A percentile compares a stretch with the other conserved stretches of the same genome.
phyloP scores from a whole-genome alignment of 2,329 filamentous ascomycete genomes.

The Trichoderma gracile region DNA sequence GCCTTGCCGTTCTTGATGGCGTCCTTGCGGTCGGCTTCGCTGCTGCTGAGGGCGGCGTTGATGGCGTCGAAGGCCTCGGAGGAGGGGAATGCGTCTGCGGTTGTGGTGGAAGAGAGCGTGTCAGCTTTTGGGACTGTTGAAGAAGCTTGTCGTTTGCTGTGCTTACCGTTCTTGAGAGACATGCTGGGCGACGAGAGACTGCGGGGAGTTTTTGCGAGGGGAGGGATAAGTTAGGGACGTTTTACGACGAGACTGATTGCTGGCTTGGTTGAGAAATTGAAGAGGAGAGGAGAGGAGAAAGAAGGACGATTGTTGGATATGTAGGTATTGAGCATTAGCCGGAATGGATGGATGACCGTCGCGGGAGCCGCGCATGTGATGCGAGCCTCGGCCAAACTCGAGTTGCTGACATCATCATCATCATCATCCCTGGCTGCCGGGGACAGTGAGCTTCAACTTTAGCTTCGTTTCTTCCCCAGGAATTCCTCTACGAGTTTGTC shows the following conservation, averaged over 20 bases:
- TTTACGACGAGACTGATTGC: neutral
- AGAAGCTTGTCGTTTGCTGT: neutral
- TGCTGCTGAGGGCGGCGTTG: slow-evolving; percentile 65
- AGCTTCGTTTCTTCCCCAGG: neutral
- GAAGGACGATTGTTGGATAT: slow-evolving; percentile 13
- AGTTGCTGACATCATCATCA: slow-evolving; percentile 28
- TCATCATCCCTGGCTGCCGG: neutral
- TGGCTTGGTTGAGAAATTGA: neutral
- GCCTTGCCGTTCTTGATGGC: slow-evolving; percentile 87
- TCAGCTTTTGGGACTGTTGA: neutral
- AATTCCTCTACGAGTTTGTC: no score
- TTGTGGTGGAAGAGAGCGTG: neutral
- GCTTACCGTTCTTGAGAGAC: slow-evolving; percentile 72
- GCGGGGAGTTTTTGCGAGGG: slow-evolving; percentile 6
- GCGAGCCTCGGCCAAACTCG: slow-evolving; percentile 35
- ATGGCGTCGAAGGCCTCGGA: slow-evolving; percentile 92
- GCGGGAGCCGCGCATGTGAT: slow-evolving; percentile 35
- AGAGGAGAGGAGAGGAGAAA: neutral
- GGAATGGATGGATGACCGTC: slow-evolving; percentile 17
- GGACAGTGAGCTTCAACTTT: neutral
- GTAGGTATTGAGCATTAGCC: slow-evolving; percentile 18
- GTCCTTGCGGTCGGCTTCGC: slow-evolving; percentile 75
- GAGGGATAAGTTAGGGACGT: neutral
- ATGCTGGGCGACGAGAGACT: slow-evolving; percentile 52
- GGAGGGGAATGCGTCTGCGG: slow-evolving; percentile 76